Conservation (phyloP, 495 filamentous ascomycete species). For the Saxophila tyrrhenica region DNA sequence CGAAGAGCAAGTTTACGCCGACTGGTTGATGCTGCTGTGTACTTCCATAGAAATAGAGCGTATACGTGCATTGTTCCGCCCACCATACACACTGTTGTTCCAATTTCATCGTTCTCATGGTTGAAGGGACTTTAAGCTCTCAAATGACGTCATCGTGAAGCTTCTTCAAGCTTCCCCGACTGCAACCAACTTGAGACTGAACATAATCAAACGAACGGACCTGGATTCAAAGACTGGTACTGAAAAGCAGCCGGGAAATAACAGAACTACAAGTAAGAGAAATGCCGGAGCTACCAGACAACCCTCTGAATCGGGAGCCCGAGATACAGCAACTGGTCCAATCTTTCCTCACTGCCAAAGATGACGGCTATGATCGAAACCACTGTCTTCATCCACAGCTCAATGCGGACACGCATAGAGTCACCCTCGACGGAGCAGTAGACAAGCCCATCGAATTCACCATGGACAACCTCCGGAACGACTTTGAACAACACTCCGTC, state of each 20-base stretch:
- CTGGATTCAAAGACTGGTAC: no score
- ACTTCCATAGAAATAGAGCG: no score
- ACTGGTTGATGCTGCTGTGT: neutral
- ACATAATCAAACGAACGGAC: no score
- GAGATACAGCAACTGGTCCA: conserved; percentile 13
- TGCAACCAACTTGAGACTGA: no score
- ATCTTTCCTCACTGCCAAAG: conserved; percentile 32
- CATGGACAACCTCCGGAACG: conserved; percentile 30
- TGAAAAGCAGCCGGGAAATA: no score
- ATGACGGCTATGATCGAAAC: conserved; percentile 39
- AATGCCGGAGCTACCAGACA: conserved; percentile 19
- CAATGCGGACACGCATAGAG: conserved; percentile 29
- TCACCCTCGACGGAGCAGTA: conserved; percentile 36
- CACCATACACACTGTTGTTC: no score
- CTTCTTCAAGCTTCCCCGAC: no score
- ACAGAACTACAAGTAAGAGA: no score
- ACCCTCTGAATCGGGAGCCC: conserved; percentile 21
- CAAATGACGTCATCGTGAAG: no score
- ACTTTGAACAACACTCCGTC: conserved; percentile 43
- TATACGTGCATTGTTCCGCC: no score
- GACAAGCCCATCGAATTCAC: conserved; percentile 26
- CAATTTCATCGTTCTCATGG: no score
- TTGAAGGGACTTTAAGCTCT: no score
- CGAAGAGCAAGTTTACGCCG: conserved; percentile 1
- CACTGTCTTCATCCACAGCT: conserved; percentile 37